Evolutionary conservation across 768 basidiomycete genomes (phyloP).

Genomic region (Termitomyces sp.): DNA sequence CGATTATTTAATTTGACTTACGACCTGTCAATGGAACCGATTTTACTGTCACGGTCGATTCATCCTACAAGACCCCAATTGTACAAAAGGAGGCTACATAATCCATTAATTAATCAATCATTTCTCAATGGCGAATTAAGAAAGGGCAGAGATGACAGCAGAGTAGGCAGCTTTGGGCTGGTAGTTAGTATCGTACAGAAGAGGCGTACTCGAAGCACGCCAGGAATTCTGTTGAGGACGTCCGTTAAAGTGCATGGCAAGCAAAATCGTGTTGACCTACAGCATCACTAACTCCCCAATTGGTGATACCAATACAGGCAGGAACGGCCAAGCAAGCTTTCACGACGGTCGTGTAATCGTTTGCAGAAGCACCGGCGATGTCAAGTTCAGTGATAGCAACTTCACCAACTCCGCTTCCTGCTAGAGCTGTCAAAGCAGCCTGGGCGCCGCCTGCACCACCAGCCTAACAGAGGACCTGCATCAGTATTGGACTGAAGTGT

Average conservation of each 20-base stretch:
- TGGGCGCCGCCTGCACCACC: slow-evolving; percentile 34
- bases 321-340: slow-evolving; percentile 40
- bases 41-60: too few relatives aligned
- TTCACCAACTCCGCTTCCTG: slow-evolving; percentile 33
- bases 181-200: slow-evolving; percentile 23
- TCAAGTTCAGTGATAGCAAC: slow-evolving; percentile 46
- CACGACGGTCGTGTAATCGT: slow-evolving; percentile 14
- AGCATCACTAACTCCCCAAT: slow-evolving; percentile 44
- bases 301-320: slow-evolving; percentile 41
- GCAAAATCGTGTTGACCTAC: slow-evolving; percentile 18
- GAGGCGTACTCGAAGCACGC: slow-evolving; percentile 18
- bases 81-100: too few relatives aligned
- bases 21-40: too few relatives aligned
- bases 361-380: slow-evolving; percentile 30
- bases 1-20: neutral
- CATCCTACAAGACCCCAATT: too few relatives aligned
- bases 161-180: slow-evolving; percentile 22
- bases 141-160: slow-evolving; percentile 16
- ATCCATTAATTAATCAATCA: neutral
- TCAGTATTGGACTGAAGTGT: neutral
- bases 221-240: slow-evolving; percentile 20
- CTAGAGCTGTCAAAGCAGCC: slow-evolving; percentile 37
- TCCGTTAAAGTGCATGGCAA: neutral
- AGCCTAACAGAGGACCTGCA: slow-evolving; percentile 19
- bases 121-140: neutral